Base-by-base conservation (phyloP, 2,329 filamentous ascomycete species). In the Blastomyces percursus region DNA sequence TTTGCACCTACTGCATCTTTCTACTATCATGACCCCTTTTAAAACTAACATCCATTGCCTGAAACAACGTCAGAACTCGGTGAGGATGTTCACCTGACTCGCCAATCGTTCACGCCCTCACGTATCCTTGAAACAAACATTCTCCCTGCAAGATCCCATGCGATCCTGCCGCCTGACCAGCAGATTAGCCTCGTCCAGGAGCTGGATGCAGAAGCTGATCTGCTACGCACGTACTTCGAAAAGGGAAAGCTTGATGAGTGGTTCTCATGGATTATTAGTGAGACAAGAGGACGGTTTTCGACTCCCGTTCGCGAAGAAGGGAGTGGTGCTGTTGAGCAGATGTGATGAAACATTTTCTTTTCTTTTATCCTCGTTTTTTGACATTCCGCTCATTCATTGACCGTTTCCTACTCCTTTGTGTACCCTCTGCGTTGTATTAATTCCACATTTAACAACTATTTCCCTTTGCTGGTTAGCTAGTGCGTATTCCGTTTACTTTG, bases 221-320 rank as follows among this genome's bases (percentile, higher is more conserved):
- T 82, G 12, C 79, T 96, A 48, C 77, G 80, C 60, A 80, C 81
- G 59, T 85, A 85, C 71, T 79, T 94, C 24, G 83, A 88, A 62
- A 86, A 86, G 72, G 81, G 85, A 63, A 81, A 86, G 46, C 80
- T 96, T 12, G 84, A 85, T 7, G 81, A 87, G 62, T 96, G 92
- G 89, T 81, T 82, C 64, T 71, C 73, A 42, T 76, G 75, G 14
- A 74, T 76, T 38, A 63, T 76, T 11, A 70, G 71, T 44, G 63
- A 61, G 27, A 64, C 64, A 16, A 56, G 24, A 50, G 50, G 50
- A 4, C 35, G 51, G 30, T 27, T 19, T 54, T 40, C 59, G 19
- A 42, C 46, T 2, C 50, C 59, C 16, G 46, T 48, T 44, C 59
- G 24, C 7, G 59, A 59, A 40, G 42, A n/a, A 14, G 1, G 16